Evolutionary conservation across 805 yeast genomes (phyloP), one percentile per base, ranked within the genome.

Genomic region (Saccharomyces eubayanus): DNA sequence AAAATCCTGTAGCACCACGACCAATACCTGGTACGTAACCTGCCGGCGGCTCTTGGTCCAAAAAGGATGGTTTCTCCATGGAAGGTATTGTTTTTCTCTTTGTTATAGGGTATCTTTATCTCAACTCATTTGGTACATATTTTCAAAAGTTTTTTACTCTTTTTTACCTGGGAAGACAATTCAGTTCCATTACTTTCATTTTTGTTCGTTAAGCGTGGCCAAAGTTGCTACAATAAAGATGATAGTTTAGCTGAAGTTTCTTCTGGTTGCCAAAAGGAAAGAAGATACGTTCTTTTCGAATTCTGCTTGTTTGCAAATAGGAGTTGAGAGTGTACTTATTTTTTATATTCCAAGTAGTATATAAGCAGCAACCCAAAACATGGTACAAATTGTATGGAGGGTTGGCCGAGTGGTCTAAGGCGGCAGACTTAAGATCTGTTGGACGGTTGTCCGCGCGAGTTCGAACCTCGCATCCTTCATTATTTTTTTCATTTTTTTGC

Each of bases 1-100:
- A 83, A 69, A 94, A 91, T 5, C 97, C 98, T 1, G 88, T 80
- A 1, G 97, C 98, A 28, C 99, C 99, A 65, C 99, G 76, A 0
- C 97, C 98, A 6, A 90, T 71, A 28, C 99, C 99, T 2, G 98
- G 86, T 45, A 90, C 79, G 65, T 92, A 92, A 5, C 95, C 96
- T 1, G 85, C 80, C 0, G 99, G 99, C 0, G 98, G 85, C 56
- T 83, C 82, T 72, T 87, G 89, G 63, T 86, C 89, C 49, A 92
- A 73, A 69, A 94, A 94, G 5, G 81, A 73, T 56, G 77, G 78
- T 53, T 82, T 67, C 30, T 79, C 80, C 84, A 67, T 71, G 20
- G 2, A 16, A 16, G 16, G 24, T 16, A 12, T 6, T 16, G 43
- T 16, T 36, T 36, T 16, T 9, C 10, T 36, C 12, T 16, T n/a